Conservation (phyloP, 2,329 filamentous ascomycete genomes). For the Fusarium sp. region DNA sequence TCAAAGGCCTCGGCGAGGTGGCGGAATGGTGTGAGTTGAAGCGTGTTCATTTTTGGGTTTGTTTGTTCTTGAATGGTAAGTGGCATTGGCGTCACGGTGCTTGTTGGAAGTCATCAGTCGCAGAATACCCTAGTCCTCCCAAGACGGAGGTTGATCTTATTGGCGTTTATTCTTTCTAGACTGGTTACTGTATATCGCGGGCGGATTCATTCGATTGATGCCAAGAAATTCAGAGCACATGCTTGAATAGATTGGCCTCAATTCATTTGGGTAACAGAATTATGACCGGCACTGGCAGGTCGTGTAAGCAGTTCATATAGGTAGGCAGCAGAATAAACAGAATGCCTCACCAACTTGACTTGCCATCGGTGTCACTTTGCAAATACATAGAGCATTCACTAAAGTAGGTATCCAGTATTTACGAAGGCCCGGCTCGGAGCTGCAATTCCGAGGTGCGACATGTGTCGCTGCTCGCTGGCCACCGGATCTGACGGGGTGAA, state of each 20-base stretch:
- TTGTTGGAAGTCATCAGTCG: constrained; percentile 5
- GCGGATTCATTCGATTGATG: neutral
- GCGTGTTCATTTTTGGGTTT: neutral
- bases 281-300: neutral
- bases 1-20: constrained; percentile 61
- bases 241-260: neutral
- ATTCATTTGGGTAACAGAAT: neutral
- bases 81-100: constrained; percentile 14
- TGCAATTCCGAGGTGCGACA: constrained; percentile 6
- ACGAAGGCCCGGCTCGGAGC: constrained; percentile 14
- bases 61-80: neutral
- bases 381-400: neutral
- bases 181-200: constrained; percentile 1
- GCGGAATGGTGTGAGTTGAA: constrained; percentile 50
- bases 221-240: neutral
- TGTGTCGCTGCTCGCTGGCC: neutral
- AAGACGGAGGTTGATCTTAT: neutral
- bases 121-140: neutral
- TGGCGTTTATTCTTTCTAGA: constrained; percentile 9
- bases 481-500: neutral
- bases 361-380: neutral
- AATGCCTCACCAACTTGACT: neutral
- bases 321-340: neutral
- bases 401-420: neutral
- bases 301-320: neutral